Evolutionary conservation across 2,329 filamentous ascomycete species (phyloP), one percentile per base, ranked within the genome.

Genomic region (Aureobasidium sp.): DNA sequence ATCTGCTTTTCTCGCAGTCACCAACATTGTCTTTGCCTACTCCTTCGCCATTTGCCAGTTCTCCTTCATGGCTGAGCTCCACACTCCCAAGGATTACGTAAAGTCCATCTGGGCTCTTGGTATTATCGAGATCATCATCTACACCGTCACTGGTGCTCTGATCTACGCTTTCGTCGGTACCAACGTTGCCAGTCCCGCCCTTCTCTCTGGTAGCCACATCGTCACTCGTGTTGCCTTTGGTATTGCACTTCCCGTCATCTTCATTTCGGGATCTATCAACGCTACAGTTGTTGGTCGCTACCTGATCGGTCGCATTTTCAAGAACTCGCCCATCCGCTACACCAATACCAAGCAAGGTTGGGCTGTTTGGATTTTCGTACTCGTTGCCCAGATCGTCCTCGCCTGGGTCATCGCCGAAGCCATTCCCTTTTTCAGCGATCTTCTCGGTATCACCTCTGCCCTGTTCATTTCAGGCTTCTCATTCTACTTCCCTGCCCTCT

Each of bases 231-330:
- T 87, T 12, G 86, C 87, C 13, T 90, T 86, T 74, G 88, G 86
- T 37, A 77, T 90, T 64, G 87, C 87, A 0, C 79, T 89, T 2
- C 87, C 87, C 7, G 89, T 88, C 60, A 90, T 90, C 64, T 80
- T 90, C 64, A 85, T 91, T 63, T 85, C 87, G 0, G 88, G 87
- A 61, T 86, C 88, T 10, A 87, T 91, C 67, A 88, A 89, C 71
- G 86, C 83, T 26, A 86, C 71, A 0, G 71, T 74, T 12, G 71
- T 70, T 1, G 69, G 67, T 5, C 69, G 71, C 66, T 89, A 88
- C 70, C 78, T 90, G 66, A 89, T 88, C 68, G 75, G 84, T 3
- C 82, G 87, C 34, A 70, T 86, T 8, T 88, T 88, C 75, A 76
- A 79, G 24, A 81, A 82, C 64, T 85, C 82, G 8, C 65, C 69